Percentiles rank a stretch among this genome's conserved stretches.
phyloP scores from a whole-genome alignment of 2,329 filamentous ascomycete genomes.

The Claviceps pazoutovae region DNA sequence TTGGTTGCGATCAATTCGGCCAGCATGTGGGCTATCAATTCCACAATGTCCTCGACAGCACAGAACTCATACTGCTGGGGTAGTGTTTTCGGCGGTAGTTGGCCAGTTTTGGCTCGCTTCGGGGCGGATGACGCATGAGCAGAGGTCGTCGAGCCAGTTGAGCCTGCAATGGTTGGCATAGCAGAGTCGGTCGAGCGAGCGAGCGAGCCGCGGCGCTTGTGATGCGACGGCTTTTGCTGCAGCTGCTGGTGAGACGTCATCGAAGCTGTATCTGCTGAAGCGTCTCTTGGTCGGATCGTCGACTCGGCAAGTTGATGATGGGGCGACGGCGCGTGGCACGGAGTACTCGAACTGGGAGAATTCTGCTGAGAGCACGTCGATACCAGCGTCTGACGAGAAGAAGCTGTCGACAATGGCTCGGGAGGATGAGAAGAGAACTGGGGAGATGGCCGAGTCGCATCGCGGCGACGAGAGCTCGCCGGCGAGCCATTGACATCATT shows the following conservation, averaged over 20 bases:
- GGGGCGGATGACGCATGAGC: conserved; percentile 11
- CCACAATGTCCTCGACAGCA: conserved; percentile 71
- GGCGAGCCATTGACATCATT: conserved; percentile 39
- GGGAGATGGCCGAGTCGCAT: conserved; percentile 11
- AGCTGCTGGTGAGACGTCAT: neutral
- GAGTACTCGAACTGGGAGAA: conserved; percentile 6
- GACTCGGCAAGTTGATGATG: neutral
- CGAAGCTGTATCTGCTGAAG: neutral
- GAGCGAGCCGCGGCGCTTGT: conserved; percentile 19
- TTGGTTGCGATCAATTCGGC: conserved; percentile 90
- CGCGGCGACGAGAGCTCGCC: conserved; percentile 26
- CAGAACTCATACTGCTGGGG: conserved; percentile 71
- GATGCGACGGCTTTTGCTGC: conserved; percentile 14
- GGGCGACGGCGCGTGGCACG: conserved; percentile 9
- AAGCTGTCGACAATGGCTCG: conserved; percentile 8
- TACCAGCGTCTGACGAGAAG: conserved; percentile 3
- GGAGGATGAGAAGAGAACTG: conserved; percentile 14
- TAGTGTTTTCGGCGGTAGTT: conserved; percentile 41
- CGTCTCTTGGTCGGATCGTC: neutral
- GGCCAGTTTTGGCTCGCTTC: conserved; percentile 41
- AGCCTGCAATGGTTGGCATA: neutral
- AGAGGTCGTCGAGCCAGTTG: neutral
- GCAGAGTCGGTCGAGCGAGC: neutral
- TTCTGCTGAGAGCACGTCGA: conserved; percentile 9
- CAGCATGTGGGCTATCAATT: conserved; percentile 88